Evolutionary conservation across 1,284 basidiomycete genomes (phyloP), one percentile per base, ranked within the genome.

Genomic region (Lignosus rhinocerotis): DNA sequence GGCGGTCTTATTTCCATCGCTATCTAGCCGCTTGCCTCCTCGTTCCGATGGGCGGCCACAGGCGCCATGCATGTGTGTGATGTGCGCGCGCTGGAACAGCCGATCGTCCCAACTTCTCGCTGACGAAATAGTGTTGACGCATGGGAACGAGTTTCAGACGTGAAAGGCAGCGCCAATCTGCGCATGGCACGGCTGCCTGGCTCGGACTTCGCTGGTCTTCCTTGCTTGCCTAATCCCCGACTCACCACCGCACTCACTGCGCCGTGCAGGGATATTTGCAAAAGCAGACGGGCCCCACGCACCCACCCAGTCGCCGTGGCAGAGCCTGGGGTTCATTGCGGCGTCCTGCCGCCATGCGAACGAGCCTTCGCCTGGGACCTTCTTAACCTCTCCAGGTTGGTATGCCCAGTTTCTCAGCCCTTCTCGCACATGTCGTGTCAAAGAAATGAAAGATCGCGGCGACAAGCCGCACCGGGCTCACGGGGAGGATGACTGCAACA

Each of bases 81-180:
- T 38, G 47, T 31, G 49, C 42, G 43, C 50, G 56, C 51, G 46
- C 49, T 17, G 49, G 58, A 41, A 46, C 14, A 51, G 58, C 38
- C 42, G 61, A 62, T 62, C 58, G 54, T 56, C 58, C 51, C 34
- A 45, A 53, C 55, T 60, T 63, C 38, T 64, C 57, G 59, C 62
- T 64, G 62, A 64, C 62, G n/a, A 44, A 17, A 59, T 46, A 8
- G 34, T 7, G 12, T 43, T 64, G 54, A 64, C 62, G 42, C 47
- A 59, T 34, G 46, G 46, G 39, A 33, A 43, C 39, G 11, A n/a
- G 14, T 33, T 19, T 2, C 25, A 21, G 25, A 16, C 25, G 7
- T 25, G 33, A 42, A 33, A 47, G 39, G 17, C 34, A 47, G 54
- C 46, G 47, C 43, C 47, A 46, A 44, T 48, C 51, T 45, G 36